Percentiles rank a stretch among this genome's conserved stretches.
Conservation (phyloP, 2,329 filamentous ascomycete species). For the Fusarium napiforme region DNA sequence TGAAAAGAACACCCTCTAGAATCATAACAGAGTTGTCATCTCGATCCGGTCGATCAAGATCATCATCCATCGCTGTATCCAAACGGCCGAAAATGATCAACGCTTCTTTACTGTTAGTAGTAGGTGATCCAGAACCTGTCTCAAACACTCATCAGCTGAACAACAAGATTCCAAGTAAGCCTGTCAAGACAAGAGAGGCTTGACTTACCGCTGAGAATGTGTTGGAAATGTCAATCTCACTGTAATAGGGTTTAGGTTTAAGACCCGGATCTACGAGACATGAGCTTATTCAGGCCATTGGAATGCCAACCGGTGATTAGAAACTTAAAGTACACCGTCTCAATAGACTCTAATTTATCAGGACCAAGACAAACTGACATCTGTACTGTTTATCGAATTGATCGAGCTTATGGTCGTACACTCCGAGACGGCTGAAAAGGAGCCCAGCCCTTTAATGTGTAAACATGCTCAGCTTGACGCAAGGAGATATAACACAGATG, state of each 20-base stretch:
- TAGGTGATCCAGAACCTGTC: neutral
- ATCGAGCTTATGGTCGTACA: neutral
- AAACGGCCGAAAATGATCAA: neutral
- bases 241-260: neutral
- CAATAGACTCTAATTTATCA: fast-evolving
- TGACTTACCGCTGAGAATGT: neutral
- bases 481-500: neutral
- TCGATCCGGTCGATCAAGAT: neutral
- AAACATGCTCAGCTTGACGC: neutral
- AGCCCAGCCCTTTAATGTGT: neutral
- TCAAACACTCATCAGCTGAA: neutral
- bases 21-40: too few species aligned
- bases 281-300: neutral
- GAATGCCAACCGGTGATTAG: neutral
- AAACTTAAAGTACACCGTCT: neutral
- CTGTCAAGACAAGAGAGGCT: neutral
- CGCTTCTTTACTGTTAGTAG: neutral
- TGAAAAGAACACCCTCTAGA: neutral
- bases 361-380: neutral
- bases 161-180: neutral
- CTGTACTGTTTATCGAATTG: neutral
- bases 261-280: neutral
- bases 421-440: neutral
- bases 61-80: too few species aligned
- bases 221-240: neutral